Percentiles rank a stretch among this genome's conserved stretches.
phyloP scores from a whole-genome alignment of 169 alveolate genomes.

The Plasmodium ovale region DNA sequence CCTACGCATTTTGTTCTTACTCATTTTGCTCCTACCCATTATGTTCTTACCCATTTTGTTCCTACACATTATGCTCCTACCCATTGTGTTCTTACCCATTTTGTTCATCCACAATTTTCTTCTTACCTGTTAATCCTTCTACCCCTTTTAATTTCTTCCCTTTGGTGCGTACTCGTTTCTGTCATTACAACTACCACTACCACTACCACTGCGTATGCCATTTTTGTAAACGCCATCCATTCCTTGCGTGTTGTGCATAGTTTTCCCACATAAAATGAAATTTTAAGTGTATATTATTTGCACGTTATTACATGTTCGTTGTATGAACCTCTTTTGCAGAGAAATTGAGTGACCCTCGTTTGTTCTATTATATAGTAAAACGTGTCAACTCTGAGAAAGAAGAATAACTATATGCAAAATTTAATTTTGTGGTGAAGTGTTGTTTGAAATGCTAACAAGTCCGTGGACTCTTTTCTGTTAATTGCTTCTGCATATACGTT shows the following conservation, averaged over 20 bases:
- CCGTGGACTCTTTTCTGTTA: neutral
- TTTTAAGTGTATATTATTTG: neutral
- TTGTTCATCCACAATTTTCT: neutral
- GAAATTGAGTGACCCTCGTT: neutral
- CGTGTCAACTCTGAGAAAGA: neutral
- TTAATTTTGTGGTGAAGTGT: neutral
- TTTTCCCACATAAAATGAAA: neutral
- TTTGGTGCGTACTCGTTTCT: neutral
- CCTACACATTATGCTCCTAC: too few relatives aligned
- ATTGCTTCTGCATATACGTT: neutral
- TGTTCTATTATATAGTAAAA: neutral
- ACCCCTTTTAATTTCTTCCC: neutral
- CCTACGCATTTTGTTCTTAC: too few relatives aligned
- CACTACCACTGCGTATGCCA: too few relatives aligned
- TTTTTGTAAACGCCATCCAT: too few relatives aligned
- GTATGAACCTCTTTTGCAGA: neutral
- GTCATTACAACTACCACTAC: neutral
- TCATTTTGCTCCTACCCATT: too few relatives aligned
- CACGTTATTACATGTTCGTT: neutral
- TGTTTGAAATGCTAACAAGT: too few relatives aligned
- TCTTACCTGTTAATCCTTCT: neutral
- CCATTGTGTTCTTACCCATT: neutral
- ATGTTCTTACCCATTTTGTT: too few relatives aligned
- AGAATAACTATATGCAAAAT: neutral
- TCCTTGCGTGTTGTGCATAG: neutral